A percentile compares a stretch with the other conserved stretches of the same genome.
Evolutionary conservation across 1,284 basidiomycete species (phyloP).

Genomic region (Entoloma clypeatum): DNA sequence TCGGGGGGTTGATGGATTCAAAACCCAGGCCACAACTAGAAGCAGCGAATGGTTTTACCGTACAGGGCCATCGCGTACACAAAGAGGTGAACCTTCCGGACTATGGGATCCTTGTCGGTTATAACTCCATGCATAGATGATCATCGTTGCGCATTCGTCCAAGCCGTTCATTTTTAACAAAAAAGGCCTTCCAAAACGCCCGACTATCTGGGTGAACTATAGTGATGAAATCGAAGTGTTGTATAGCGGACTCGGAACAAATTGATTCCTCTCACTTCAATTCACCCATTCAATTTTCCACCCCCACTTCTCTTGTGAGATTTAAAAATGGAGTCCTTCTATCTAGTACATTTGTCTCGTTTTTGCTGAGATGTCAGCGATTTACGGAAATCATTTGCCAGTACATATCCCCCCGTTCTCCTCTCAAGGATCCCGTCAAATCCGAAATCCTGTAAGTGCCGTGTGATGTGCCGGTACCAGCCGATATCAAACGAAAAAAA

Average conservation of each 20-base stretch:
- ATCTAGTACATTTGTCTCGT: no score
- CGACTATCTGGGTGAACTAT: conserved; percentile 24
- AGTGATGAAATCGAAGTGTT: conserved; percentile 27
- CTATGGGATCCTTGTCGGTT: not conserved
- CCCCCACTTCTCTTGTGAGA: no score
- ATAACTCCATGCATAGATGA: conserved; percentile 27
- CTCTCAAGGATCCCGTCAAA: no score
- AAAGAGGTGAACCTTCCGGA: conserved; percentile 27
- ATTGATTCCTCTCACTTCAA: no score
- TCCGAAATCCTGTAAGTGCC: no score
- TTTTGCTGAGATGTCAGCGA: no score
- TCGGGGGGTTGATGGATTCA: not conserved
- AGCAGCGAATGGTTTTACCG: conserved; percentile 36
- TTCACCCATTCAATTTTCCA: no score
- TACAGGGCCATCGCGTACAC: conserved; percentile 39
- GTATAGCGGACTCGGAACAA: conserved; percentile 19
- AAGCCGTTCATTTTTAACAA: conserved; percentile 30
- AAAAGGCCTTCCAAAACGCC: conserved; percentile 28
- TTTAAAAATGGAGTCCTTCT: no score
- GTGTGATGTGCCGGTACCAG: no score
- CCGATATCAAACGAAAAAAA: no score
- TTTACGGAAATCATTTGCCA: no score
- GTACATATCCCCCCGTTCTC: no score
- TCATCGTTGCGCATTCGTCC: conserved; percentile 26
- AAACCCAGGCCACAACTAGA: conserved; percentile 35